These are phyloP conservation scores for Sphagnum magellanicum DNA, from an alignment of 228 moss, liverwort and hornwort species.

Conservation along the genomic window DNA sequence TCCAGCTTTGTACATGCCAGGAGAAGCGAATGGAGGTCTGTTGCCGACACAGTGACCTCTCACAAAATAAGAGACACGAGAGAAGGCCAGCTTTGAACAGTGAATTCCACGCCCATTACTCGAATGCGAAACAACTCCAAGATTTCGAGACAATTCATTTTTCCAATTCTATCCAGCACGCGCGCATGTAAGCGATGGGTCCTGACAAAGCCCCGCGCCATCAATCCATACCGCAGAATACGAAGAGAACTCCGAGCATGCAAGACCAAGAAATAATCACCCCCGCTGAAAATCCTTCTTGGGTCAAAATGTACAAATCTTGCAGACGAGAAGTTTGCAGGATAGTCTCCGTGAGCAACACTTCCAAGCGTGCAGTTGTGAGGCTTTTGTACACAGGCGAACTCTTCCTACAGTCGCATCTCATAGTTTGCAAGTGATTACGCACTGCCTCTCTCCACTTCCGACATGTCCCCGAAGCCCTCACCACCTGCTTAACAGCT, in stretches of 20 bases:
- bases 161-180: too few relatives aligned
- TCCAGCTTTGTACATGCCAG: too few relatives aligned
- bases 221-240: conserved; percentile 10
- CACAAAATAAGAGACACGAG: conserved; percentile 31
- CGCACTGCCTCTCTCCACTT: conserved; percentile 77
- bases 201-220: too few relatives aligned
- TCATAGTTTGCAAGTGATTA: conserved; percentile 58
- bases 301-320: conserved; percentile 38
- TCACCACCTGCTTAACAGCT: conserved; percentile 66
- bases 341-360: conserved; percentile 65
- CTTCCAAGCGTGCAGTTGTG: conserved; percentile 49
- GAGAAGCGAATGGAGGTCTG: conserved; percentile 7
- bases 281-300: conserved; percentile 55
- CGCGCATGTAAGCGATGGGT: too few relatives aligned
- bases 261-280: conserved; percentile 77
- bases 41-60: conserved; percentile 24
- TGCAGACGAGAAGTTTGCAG: conserved; percentile 66
- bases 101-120: conserved; percentile 6
- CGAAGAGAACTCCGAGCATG: conserved; percentile 69
- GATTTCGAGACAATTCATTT: too few relatives aligned
- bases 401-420: conserved; percentile 34
- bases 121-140: too few relatives aligned
- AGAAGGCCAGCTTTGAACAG: conserved; percentile 23
- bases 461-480: conserved; percentile 65
- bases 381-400: conserved; percentile 46